These are phyloP conservation scores for Ceratobasidium sp. DNA, from an alignment of 1,284 basidiomycete species.

Conservation along the genomic window DNA sequence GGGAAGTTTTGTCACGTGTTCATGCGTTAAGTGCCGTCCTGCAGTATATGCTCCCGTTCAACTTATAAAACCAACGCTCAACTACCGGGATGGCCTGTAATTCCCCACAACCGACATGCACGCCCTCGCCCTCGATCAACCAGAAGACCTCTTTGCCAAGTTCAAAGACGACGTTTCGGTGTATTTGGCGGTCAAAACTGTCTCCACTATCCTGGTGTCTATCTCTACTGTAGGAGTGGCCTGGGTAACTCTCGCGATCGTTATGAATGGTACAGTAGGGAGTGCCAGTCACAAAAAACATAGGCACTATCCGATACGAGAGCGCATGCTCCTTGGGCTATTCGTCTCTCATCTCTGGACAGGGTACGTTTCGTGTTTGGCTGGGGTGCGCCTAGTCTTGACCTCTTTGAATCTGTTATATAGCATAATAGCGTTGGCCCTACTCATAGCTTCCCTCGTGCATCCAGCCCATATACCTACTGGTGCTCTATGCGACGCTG, in stretches of 20 bases:
- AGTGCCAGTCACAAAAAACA: not conserved
- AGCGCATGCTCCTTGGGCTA: conserved; percentile 37
- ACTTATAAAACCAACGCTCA: not conserved
- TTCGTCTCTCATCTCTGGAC: conserved; percentile 29
- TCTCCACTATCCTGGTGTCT: conserved; percentile 4
- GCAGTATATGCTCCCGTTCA: conserved; percentile 5
- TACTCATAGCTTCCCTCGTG: not conserved
- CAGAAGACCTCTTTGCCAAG: not conserved
- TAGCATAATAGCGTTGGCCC: not conserved
- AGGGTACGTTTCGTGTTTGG: not conserved
- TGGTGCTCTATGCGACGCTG: conserved; percentile 2
- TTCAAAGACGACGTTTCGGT: not conserved
- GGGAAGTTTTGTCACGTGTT: not conserved
- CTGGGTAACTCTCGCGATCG: conserved; percentile 2
- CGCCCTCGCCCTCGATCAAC: not conserved
- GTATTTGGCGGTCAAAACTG: not conserved
- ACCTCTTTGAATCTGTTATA: not conserved
- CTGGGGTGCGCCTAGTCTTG: not conserved
- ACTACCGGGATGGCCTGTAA: too few species aligned
- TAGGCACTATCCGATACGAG: conserved; percentile 30
- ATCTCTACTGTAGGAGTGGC: conserved; percentile 1
- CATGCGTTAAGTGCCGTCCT: not conserved
- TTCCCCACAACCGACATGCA: not conserved
- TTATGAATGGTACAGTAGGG: not conserved
- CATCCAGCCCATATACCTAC: not conserved